These are phyloP conservation scores for Prunella vulgaris DNA, from an alignment of 257 asterid species.

Conservation along the genomic window DNA sequence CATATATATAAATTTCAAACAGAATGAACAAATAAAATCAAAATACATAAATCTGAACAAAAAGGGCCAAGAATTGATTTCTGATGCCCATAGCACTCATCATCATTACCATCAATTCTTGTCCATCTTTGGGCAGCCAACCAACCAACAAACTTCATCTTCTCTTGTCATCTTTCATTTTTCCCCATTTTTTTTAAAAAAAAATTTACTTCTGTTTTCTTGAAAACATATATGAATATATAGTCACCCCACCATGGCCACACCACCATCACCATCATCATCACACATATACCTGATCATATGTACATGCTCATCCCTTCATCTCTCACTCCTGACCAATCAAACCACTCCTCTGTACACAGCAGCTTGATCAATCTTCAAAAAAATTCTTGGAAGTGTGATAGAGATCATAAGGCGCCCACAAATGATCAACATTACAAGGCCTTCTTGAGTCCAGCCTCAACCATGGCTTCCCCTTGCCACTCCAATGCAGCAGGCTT, in stretches of 20 bases:
- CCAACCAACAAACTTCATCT: not conserved
- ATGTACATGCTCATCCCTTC: not conserved
- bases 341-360: not conserved
- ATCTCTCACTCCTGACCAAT: not conserved
- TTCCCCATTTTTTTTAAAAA: not conserved
- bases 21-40: not conserved
- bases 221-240: not conserved
- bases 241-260: not conserved
- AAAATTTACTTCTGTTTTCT: not conserved
- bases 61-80: not conserved
- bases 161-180: not conserved
- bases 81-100: constrained; percentile 16
- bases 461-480: constrained; percentile 85
- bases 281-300: not conserved
- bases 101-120: not conserved
- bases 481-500: constrained; percentile 76
- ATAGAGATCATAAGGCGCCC: constrained; percentile 83
- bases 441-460: constrained; percentile 66
- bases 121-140: not conserved
- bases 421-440: constrained; percentile 62
- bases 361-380: constrained; percentile 35
- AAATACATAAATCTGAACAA: not conserved
- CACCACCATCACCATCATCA: not conserved
- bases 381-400: constrained; percentile 38
- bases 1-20: not conserved